Conservation (phyloP, 1,284 basidiomycete species). For the Ustilago esculenta region DNA sequence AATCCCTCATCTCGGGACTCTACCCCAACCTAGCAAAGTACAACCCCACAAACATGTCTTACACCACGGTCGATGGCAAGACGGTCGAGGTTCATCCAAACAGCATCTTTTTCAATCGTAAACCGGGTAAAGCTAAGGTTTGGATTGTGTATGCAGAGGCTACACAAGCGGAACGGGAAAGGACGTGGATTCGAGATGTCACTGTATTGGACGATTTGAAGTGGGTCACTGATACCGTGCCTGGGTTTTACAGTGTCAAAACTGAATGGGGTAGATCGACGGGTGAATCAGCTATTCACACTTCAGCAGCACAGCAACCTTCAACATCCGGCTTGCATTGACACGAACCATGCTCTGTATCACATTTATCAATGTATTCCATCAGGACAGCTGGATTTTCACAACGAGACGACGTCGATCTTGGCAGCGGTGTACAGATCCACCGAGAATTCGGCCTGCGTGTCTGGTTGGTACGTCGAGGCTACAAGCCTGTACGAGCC, state of each 20-base stretch:
- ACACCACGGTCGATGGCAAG: constrained; percentile 79
- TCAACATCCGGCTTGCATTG: no score
- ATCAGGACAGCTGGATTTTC: no score
- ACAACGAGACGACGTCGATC: constrained; percentile 13
- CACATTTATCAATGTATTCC: no score
- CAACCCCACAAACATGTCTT: constrained; percentile 70
- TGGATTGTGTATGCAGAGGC: constrained; percentile 97
- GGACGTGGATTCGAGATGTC: constrained; percentile 74
- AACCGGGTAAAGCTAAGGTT: constrained; percentile 76
- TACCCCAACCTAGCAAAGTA: constrained; percentile 84
- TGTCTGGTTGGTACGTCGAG: constrained; percentile 25
- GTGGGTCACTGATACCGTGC: constrained; percentile 65
- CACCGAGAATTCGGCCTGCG: constrained; percentile 24
- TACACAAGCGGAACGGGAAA: constrained; percentile 73
- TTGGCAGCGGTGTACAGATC: constrained; percentile 39
- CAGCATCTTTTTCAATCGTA: constrained; percentile 91
- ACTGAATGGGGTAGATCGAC: not conserved
- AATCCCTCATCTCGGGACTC: constrained; percentile 89
- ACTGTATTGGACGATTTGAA: constrained; percentile 66
- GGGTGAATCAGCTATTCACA: not conserved
- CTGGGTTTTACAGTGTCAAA: constrained; percentile 20
- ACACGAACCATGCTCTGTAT: no score
- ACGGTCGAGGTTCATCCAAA: constrained; percentile 86
- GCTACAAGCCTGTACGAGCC: constrained; percentile 35
- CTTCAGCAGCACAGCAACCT: no score